Conservation (phyloP, 768 basidiomycete genomes). For the Gyrodon lividus region DNA sequence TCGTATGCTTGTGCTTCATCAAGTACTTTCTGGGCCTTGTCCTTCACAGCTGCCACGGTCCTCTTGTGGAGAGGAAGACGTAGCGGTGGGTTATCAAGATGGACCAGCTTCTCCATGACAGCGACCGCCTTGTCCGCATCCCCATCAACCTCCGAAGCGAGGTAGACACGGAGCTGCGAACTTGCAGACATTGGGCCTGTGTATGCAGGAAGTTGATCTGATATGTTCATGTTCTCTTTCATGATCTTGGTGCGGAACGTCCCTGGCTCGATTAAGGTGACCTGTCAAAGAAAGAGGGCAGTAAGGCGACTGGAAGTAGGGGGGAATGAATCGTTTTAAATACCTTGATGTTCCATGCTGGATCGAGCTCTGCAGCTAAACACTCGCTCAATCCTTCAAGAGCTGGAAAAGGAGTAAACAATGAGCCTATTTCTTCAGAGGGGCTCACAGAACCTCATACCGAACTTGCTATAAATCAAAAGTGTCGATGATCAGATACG, state of each 20-base stretch:
- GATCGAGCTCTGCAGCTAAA: slow-evolving; percentile 36
- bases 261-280: slow-evolving; percentile 10
- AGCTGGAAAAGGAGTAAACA: slow-evolving; percentile 14
- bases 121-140: slow-evolving; percentile 8
- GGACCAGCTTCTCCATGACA: slow-evolving; percentile 4
- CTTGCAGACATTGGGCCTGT: background rate
- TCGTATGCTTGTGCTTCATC: slow-evolving; percentile 2
- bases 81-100: slow-evolving; percentile 6
- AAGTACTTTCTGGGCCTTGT: background rate
- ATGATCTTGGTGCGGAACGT: slow-evolving; percentile 12
- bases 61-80: slow-evolving; percentile 7
- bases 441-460: slow-evolving; percentile 1
- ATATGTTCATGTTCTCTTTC: background rate
- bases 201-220: background rate
- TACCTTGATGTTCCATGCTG: slow-evolving; percentile 45
- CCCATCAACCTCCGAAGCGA: background rate
- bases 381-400: slow-evolving; percentile 36
- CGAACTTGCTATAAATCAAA: slow-evolving; percentile 15
- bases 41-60: background rate
- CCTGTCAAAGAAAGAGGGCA: background rate
- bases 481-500: background rate
- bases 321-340: background rate
- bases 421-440: background rate
- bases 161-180: background rate
- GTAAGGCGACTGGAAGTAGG: background rate